Evolutionary conservation across 805 yeast genomes (phyloP).

Genomic region (Torulaspora microellipsoides): DNA sequence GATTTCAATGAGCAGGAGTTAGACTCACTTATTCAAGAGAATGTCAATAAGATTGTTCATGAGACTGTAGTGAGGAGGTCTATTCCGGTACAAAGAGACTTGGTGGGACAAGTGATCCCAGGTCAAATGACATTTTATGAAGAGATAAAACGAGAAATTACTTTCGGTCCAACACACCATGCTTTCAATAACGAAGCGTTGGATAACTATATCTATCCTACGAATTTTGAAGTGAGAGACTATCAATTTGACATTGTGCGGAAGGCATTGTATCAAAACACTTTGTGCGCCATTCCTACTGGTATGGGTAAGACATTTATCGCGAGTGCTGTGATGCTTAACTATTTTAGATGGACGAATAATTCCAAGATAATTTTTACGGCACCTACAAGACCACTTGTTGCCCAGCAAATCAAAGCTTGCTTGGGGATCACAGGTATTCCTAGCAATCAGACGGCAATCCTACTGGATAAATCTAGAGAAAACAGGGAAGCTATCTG

Average conservation of each 20-base stretch:
- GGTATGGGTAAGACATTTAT: constrained; percentile 97
- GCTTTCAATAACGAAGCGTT: constrained; percentile 39
- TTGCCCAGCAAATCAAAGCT: constrained; percentile 93
- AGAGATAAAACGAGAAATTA: constrained; percentile 35
- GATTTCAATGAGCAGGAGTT: constrained; percentile 33
- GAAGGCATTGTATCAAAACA: constrained; percentile 65
- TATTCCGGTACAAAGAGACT: constrained; percentile 36
- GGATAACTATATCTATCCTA: constrained; percentile 68
- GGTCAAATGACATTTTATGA: constrained; percentile 34
- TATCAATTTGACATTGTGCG: constrained; percentile 81
- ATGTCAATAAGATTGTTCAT: constrained; percentile 32
- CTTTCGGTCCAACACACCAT: constrained; percentile 48
- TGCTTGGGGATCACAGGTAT: constrained; percentile 85
- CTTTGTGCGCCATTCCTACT: constrained; percentile 89
- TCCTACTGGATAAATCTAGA: constrained; percentile 57
- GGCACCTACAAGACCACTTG: constrained; percentile 97
- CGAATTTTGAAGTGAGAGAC: constrained; percentile 77
- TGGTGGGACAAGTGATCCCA: constrained; percentile 31
- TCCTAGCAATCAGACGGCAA: constrained; percentile 70
- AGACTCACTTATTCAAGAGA: constrained; percentile 31
- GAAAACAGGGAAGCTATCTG: constrained; percentile 71
- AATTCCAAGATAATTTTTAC: constrained; percentile 78
- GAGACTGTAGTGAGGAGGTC: constrained; percentile 31
- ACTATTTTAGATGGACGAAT: constrained; percentile 81
- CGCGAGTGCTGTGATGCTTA: constrained; percentile 90